Evolutionary conservation across 208 protist genomes (phyloP).

Genomic region (Crithidia acanthocephali): DNA sequence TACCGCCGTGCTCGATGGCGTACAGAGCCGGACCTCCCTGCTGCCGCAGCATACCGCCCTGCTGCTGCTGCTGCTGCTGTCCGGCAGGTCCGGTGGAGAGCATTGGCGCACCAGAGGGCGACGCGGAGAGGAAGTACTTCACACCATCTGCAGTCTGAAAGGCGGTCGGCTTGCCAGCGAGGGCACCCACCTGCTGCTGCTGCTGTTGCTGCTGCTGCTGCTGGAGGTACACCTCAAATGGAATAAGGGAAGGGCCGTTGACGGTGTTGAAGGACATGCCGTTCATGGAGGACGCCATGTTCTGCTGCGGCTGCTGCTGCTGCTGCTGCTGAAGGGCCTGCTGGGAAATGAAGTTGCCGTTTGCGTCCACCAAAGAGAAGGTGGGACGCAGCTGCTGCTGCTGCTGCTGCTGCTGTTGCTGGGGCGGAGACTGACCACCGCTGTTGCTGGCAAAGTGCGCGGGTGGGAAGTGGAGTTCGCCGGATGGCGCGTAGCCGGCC

Average conservation of each 20-base stretch:
- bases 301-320: conserved; percentile 13
- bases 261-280: conserved; percentile 17
- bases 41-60: background rate
- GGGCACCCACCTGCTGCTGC: conserved; percentile 20
- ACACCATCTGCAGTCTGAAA: conserved; percentile 17
- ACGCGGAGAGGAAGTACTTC: conserved; percentile 21
- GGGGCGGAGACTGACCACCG: background rate
- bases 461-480: conserved; percentile 22
- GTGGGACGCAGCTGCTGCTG: conserved; percentile 12
- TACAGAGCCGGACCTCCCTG: conserved; percentile 10
- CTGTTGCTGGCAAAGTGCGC: background rate
- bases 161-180: conserved; percentile 5
- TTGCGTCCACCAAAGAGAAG: conserved; percentile 23
- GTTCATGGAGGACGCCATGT: conserved; percentile 9
- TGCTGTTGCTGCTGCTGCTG: conserved; percentile 29
- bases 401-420: conserved; percentile 3
- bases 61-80: too few species aligned
- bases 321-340: background rate
- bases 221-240: conserved; percentile 25
- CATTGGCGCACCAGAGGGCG: conserved; percentile 5
- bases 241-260: conserved; percentile 24
- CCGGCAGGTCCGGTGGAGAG: conserved; percentile 1
- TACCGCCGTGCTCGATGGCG: conserved; percentile 20
- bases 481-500: conserved; percentile 3
- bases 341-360: conserved; percentile 1